Evolutionary conservation across 2,329 filamentous ascomycete species (phyloP), one percentile per base, ranked within the genome.

Genomic region (Ascocoryne sarcoides): DNA sequence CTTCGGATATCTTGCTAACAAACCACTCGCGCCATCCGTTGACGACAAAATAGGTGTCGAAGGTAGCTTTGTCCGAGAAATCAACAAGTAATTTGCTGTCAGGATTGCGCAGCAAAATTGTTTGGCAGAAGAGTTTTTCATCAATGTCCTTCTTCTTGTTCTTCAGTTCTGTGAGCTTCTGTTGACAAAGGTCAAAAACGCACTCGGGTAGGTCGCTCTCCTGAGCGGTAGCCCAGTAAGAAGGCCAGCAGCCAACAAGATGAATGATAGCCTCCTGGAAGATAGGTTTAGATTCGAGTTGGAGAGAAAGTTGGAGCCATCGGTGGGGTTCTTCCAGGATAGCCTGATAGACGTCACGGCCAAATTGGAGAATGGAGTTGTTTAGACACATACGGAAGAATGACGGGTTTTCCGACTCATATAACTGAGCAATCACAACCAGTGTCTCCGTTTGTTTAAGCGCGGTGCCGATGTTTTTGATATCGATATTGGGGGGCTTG

Each of bases 1-100:
- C 36, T 20, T 21, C 7, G 4, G n/a, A 30, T 5, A 48, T n/a
- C 2, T 31, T 36, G 2, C 20, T 20, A n/a, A 9, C 14, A 32
- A 55, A 50, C 54, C 54, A 56, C 28, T 57, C 50, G 4, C 46
- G 45, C 54, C 54, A 58, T 4, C 45, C 17, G 18, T 48, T 43
- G 4, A 46, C 46, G 7, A 53, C 23, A 18, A 46, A 26, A 43
- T 49, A 55, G 2, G 44, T 32, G n/a, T 46, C 39, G n/a, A 37
- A 10, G 12, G 7, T n/a, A 8, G 5, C 15, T 19, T 35, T 20
- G n/a, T 35, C 32, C n/a, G 3, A 10, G 3, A 19, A 12, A 18
- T 16, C 18, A 10, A 20, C 5, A 7, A 19, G 7, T 5, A 35
- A 16, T 10, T 33, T 20, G 8, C 10, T 19, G n/a, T 19, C n/a